Evolutionary conservation across 2,329 filamentous ascomycete species (phyloP).

Genomic region (Leptographium lundbergii): DNA sequence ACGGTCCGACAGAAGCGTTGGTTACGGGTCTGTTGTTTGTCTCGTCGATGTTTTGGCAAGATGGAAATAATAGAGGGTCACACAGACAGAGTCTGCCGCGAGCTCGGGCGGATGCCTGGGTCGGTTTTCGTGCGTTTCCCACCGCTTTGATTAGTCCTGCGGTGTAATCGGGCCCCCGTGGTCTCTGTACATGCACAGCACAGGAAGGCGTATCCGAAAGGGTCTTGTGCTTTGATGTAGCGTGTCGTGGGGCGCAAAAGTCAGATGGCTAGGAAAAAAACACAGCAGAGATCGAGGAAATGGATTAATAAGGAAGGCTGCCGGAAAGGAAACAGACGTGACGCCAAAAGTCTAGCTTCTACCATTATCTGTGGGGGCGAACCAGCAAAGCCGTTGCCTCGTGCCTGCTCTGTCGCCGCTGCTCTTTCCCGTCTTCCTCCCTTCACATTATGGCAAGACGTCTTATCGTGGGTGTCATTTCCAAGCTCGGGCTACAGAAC

Average conservation of each 20-base stretch:
- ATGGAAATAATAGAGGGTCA: neutral
- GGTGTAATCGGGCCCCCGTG: neutral
- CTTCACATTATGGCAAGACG: neutral
- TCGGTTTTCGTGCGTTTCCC: neutral
- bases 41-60: neutral
- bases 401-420: neutral
- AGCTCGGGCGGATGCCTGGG: neutral
- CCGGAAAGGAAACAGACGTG: neutral
- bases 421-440: neutral
- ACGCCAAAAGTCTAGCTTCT: neutral
- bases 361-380: neutral
- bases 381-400: neutral
- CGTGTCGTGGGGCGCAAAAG: neutral
- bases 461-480: neutral
- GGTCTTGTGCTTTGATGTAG: neutral
- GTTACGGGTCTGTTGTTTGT: neutral
- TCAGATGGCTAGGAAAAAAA: neutral
- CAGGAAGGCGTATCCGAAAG: neutral
- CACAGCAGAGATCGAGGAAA: neutral
- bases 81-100: neutral
- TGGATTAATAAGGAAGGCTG: neutral
- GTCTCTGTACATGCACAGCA: neutral
- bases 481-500: neutral
- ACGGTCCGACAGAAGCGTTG: neutral
- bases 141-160: neutral